Evolutionary conservation across 73 alveolate species (phyloP).

Genomic region (Paraurostyla sp.): DNA sequence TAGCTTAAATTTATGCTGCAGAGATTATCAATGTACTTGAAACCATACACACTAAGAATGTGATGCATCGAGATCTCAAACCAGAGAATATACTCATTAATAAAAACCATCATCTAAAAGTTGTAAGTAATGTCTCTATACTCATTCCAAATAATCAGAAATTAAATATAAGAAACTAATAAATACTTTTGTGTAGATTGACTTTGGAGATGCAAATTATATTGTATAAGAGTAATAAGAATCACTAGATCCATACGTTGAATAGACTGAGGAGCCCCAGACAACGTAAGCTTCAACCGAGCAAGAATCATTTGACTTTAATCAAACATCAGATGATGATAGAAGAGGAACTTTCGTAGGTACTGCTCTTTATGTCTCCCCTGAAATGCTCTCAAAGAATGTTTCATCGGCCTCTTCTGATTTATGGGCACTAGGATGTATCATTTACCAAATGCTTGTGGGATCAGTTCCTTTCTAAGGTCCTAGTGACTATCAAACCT

Average conservation of each 20-base stretch:
- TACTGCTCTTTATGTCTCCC: conserved; percentile 98
- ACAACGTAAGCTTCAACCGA: not conserved
- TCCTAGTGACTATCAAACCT: conserved; percentile 85
- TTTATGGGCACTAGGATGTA: conserved; percentile 97
- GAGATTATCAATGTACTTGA: conserved; percentile 41
- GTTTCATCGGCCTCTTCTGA: conserved; percentile 90
- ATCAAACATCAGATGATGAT: conserved; percentile 46
- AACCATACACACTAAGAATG: not conserved
- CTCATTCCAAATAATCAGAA: conserved; percentile 1
- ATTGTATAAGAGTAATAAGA: no score
- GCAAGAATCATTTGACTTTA: not conserved
- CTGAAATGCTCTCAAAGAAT: conserved; percentile 95
- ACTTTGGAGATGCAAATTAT: conserved; percentile 63
- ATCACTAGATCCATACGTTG: not conserved
- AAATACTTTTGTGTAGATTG: conserved; percentile 41
- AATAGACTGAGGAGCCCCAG: not conserved
- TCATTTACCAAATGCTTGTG: conserved; percentile 88
- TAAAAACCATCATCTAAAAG: conserved; percentile 30
- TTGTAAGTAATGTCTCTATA: conserved; percentile 2
- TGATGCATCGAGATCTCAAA: conserved; percentile 60
- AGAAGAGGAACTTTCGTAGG: conserved; percentile 95
- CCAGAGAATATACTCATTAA: conserved; percentile 52
- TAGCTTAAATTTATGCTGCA: conserved; percentile 43
- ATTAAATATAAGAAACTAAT: not conserved
- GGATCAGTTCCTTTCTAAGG: conserved; percentile 93